phyloP scores from a whole-genome alignment of 2,329 filamentous ascomycete genomes.

The Aureobasidium leucospermi region DNA sequence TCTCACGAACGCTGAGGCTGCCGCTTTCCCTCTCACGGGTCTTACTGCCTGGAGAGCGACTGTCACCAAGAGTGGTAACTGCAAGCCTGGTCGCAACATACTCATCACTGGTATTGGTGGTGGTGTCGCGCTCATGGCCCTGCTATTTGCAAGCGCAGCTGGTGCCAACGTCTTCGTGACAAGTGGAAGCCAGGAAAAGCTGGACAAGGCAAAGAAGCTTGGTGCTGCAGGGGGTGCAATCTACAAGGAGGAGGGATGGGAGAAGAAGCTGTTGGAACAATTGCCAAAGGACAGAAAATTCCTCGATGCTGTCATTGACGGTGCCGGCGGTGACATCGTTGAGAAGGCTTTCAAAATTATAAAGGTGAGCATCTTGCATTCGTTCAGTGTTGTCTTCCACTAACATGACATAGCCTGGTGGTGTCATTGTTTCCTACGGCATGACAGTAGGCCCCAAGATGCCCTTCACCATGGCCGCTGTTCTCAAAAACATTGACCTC shows the following conservation, averaged over 20 bases:
- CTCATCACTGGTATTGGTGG: constrained; percentile 88
- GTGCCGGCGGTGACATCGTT: constrained; percentile 82
- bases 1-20: constrained; percentile 65
- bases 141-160: constrained; percentile 69
- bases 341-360: constrained; percentile 59
- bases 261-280: constrained; percentile 59
- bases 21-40: constrained; percentile 76
- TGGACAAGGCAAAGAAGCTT: constrained; percentile 61
- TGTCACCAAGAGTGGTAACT: constrained; percentile 66
- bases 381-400: not conserved
- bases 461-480: constrained; percentile 76
- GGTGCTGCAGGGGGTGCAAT: constrained; percentile 76
- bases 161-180: constrained; percentile 78
- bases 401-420: constrained; percentile 49
- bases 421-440: constrained; percentile 78
- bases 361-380: constrained; percentile 40
- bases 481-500: constrained; percentile 81
- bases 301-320: constrained; percentile 81
- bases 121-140: constrained; percentile 74
- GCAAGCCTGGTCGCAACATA: constrained; percentile 61
- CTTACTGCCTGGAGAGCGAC: constrained; percentile 84
- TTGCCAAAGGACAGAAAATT: constrained; percentile 60
- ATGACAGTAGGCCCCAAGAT: constrained; percentile 86
- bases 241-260: constrained; percentile 76
- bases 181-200: constrained; percentile 66